These are phyloP conservation scores for Capillidium heterosporum DNA, from an alignment of 371 early-diverging fungal genomes.

Conservation along the genomic window DNA sequence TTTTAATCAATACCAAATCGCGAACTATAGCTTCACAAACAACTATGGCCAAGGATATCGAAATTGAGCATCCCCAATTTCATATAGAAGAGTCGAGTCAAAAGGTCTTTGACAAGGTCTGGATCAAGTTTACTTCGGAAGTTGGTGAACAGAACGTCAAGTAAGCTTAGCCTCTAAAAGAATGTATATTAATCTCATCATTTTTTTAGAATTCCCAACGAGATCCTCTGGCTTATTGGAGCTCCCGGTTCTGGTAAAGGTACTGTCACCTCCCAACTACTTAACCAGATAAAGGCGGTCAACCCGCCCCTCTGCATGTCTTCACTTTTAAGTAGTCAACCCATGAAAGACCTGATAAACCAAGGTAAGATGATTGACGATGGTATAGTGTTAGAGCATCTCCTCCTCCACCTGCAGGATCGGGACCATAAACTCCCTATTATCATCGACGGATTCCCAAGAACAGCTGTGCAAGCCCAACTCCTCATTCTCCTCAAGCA, in stretches of 20 bases:
- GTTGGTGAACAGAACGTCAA: neutral
- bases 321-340: conserved; percentile 35
- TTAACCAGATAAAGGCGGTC: conserved; percentile 37
- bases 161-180: too few relatives aligned
- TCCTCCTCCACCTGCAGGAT: conserved; percentile 22
- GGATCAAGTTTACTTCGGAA: neutral
- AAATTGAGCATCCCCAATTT: too few relatives aligned
- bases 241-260: conserved; percentile 36
- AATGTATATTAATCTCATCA: too few relatives aligned
- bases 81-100: neutral
- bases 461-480: conserved; percentile 46
- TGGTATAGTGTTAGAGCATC: conserved; percentile 6
- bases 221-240: conserved; percentile 8
- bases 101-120: neutral
- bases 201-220: neutral
- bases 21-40: too few relatives aligned
- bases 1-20: too few relatives aligned
- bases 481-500: conserved; percentile 37
- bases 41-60: too few relatives aligned
- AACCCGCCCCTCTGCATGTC: conserved; percentile 45
- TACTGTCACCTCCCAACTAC: conserved; percentile 41
- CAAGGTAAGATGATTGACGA: conserved; percentile 38
- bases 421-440: conserved; percentile 41
- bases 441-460: conserved; percentile 46
- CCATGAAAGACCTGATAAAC: conserved; percentile 40